Evolutionary conservation across 2,329 filamentous ascomycete genomes (phyloP).

Genomic region (Elsinoe necatrix): DNA sequence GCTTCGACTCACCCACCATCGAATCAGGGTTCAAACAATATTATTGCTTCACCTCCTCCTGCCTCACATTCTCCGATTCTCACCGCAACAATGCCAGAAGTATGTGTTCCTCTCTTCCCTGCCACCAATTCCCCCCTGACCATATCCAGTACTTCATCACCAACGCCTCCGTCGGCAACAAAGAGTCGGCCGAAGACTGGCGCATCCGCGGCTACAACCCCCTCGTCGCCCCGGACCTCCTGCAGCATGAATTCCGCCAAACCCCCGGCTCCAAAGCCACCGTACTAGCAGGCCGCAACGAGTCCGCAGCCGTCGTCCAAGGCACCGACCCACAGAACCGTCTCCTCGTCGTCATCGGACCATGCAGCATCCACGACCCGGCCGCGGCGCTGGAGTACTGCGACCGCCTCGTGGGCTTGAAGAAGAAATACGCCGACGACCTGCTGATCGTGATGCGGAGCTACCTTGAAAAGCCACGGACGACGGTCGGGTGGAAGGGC

Average conservation of each 20-base stretch:
- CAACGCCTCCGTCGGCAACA: slow-evolving; percentile 43
- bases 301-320: slow-evolving; percentile 53
- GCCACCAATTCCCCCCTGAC: slow-evolving; percentile 3
- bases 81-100: slow-evolving; percentile 14
- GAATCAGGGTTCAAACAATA: slow-evolving; percentile 7
- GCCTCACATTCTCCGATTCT: background rate
- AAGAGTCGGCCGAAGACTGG: slow-evolving; percentile 43
- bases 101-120: background rate
- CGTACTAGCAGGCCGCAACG: slow-evolving; percentile 51
- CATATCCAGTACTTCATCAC: slow-evolving; percentile 41
- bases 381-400: slow-evolving; percentile 87
- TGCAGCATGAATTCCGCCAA: slow-evolving; percentile 81
- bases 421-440: slow-evolving; percentile 81
- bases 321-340: slow-evolving; percentile 49
- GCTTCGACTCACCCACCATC: slow-evolving; percentile 7
- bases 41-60: background rate
- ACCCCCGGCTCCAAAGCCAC: slow-evolving; percentile 43
- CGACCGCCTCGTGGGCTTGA: slow-evolving; percentile 67
- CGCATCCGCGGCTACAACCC: slow-evolving; percentile 77
- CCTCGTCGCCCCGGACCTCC: slow-evolving; percentile 81
- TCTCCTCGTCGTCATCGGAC: slow-evolving; percentile 75
- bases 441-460: slow-evolving; percentile 94
- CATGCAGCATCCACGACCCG: slow-evolving; percentile 96
- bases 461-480: slow-evolving; percentile 97
- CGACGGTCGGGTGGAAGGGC: slow-evolving; percentile 97